Evolutionary conservation across 2,329 filamentous ascomycete species (phyloP).

Genomic region (Emergomyces pasteurianus): DNA sequence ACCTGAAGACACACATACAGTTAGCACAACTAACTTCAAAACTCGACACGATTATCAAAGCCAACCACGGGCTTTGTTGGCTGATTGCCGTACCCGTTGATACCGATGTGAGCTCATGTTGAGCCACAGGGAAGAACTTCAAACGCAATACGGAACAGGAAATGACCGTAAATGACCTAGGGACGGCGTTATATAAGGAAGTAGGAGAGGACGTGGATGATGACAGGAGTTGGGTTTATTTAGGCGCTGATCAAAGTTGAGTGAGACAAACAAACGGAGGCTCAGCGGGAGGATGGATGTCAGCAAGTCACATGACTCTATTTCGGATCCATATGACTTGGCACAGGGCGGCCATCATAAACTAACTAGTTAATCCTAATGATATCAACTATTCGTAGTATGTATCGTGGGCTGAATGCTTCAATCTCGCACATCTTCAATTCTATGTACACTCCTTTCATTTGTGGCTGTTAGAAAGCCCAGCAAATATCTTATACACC

Average conservation of each 20-base stretch:
- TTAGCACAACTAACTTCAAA: not conserved
- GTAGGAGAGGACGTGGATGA: not conserved
- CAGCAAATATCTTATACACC: not conserved
- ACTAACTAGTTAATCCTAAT: too few relatives aligned
- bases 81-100: slow-evolving; percentile 30
- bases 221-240: not conserved
- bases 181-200: not conserved
- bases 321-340: too few relatives aligned
- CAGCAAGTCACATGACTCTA: not conserved
- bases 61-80: not conserved
- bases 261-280: not conserved
- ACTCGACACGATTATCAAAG: not conserved
- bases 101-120: slow-evolving; percentile 40
- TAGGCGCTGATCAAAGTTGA: not conserved
- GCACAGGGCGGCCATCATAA: too few relatives aligned
- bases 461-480: not conserved
- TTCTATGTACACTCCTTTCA: not conserved
- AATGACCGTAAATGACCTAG: slow-evolving; percentile 6
- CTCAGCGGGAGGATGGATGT: not conserved
- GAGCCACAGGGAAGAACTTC: slow-evolving; percentile 11
- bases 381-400: not conserved
- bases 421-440: too few relatives aligned
- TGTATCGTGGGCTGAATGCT: too few relatives aligned
- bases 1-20: slow-evolving; percentile 21
- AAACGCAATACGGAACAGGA: slow-evolving; percentile 10